Base-by-base conservation (phyloP, 208 protist genomes). In the Acanthamoeba healyi region DNA sequence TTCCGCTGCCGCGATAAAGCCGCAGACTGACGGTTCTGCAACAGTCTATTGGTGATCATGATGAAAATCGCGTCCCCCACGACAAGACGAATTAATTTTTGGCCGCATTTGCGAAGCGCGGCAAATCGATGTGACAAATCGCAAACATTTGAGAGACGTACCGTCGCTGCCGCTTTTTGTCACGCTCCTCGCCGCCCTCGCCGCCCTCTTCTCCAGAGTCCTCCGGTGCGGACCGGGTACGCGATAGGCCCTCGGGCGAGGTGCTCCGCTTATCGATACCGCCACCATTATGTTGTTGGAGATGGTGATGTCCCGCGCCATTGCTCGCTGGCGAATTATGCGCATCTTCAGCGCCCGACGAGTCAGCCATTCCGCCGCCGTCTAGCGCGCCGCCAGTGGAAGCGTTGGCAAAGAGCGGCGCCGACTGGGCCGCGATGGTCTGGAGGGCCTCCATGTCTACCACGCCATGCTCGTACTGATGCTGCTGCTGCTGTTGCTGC, bases 21-120 rank as follows among this genome's bases (percentile, higher is more conserved):
- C 1, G 87, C 87, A 9, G 61, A 79, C 63, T 92, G 38, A 4
- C 87, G 87, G 32, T 92, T 92, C 40, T 92, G 36, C 56, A 92
- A 26, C 87, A 72, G 87, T 24, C 87, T 49, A 34, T 17, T 84
- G 42, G n/a, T n/a, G n/a, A n/a, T n/a, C n/a, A n/a, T n/a, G n/a
- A n/a, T n/a, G n/a, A n/a, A n/a, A n/a, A n/a, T n/a, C n/a, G n/a
- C n/a, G n/a, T n/a, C n/a, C n/a, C n/a, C n/a, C n/a, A n/a, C n/a
- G n/a, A n/a, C n/a, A n/a, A n/a, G n/a, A n/a, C n/a, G n/a, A n/a
- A n/a, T n/a, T n/a, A n/a, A n/a, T n/a, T n/a, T n/a, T n/a, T n/a
- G n/a, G n/a, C n/a, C n/a, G n/a, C n/a, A n/a, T n/a, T n/a, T n/a
- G n/a, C n/a, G n/a, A n/a, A n/a, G n/a, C n/a, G n/a, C n/a, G n/a